Conservation (phyloP, 2,329 filamentous ascomycete species). For the Fusarium ambrosium region DNA sequence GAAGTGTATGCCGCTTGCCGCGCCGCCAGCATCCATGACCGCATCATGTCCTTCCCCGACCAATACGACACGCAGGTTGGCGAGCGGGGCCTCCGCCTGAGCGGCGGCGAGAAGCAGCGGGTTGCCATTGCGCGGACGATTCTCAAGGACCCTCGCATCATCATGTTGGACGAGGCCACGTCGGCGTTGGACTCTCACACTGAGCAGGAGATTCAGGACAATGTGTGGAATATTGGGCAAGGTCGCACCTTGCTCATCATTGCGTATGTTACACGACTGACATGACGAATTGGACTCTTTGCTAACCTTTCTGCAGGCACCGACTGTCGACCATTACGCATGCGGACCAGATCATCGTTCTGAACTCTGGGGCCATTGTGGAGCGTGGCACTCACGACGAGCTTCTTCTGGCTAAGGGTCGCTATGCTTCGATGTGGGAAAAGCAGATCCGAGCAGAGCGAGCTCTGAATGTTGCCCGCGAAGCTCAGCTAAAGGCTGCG, state of each 20-base stretch:
- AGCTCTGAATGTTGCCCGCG: constrained; percentile 60
- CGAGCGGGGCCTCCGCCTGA: constrained; percentile 87
- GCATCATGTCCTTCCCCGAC: constrained; percentile 89
- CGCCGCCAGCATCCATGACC: constrained; percentile 92
- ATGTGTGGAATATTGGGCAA: constrained; percentile 83
- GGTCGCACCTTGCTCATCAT: constrained; percentile 96
- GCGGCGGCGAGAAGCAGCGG: constrained; percentile 92
- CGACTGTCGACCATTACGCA: constrained; percentile 88
- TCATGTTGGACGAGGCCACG: constrained; percentile 93
- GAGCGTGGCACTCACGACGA: constrained; percentile 86
- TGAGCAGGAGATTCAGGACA: constrained; percentile 92
- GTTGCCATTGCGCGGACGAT: constrained; percentile 95
- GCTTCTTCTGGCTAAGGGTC: constrained; percentile 76
- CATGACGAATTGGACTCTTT: not conserved
- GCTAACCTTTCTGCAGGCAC: constrained; percentile 64
- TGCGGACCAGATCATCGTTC: constrained; percentile 86
- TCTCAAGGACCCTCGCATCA: constrained; percentile 90
- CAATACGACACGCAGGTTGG: constrained; percentile 91
- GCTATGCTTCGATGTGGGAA: constrained; percentile 89
- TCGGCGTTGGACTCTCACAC: constrained; percentile 93
- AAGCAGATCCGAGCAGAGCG: constrained; percentile 86
- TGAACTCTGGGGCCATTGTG: constrained; percentile 80
- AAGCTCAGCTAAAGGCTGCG: constrained; percentile 54
- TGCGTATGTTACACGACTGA: constrained; percentile 70
- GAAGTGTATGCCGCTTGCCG: constrained; percentile 86